A percentile compares a stretch with the other conserved stretches of the same genome.
These are phyloP conservation scores for Rhinocladiella mackenziei DNA, from an alignment of 2,329 filamentous ascomycete species.

Conservation along the genomic window DNA sequence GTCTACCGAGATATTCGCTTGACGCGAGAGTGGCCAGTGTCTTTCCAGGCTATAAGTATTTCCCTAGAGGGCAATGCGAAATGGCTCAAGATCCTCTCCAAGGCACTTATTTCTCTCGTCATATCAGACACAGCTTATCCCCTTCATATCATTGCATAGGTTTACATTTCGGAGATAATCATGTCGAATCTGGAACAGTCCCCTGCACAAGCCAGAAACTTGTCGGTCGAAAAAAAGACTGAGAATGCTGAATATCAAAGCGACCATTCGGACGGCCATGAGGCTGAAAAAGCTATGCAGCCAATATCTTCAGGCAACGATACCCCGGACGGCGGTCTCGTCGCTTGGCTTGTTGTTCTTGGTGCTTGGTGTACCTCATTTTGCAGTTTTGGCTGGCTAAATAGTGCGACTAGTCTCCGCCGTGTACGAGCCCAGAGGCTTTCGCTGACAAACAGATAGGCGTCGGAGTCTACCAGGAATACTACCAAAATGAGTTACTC, in stretches of 20 bases:
- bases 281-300: neutral
- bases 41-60: no score
- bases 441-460: constrained; percentile 1
- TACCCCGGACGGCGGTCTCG: constrained; percentile 2
- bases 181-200: neutral
- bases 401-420: constrained; percentile 13
- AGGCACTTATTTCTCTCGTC: no score
- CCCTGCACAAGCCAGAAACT: neutral
- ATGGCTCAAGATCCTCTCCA: no score
- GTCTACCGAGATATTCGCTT: neutral
- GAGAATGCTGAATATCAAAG: neutral
- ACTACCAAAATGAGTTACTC: constrained; percentile 52
- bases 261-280: neutral
- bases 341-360: constrained; percentile 3
- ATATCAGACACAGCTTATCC: no score
- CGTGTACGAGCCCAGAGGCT: neutral
- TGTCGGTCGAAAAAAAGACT: neutral
- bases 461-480: constrained; percentile 55
- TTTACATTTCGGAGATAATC: no score
- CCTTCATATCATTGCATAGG: no score
- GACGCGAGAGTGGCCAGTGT: no score
- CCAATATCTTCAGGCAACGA: neutral
- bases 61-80: no score
- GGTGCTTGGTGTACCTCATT: constrained; percentile 5
- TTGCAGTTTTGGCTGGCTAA: constrained; percentile 39